phyloP scores from a whole-genome alignment of 2,329 filamentous ascomycete genomes.

The Fusarium continuum region DNA sequence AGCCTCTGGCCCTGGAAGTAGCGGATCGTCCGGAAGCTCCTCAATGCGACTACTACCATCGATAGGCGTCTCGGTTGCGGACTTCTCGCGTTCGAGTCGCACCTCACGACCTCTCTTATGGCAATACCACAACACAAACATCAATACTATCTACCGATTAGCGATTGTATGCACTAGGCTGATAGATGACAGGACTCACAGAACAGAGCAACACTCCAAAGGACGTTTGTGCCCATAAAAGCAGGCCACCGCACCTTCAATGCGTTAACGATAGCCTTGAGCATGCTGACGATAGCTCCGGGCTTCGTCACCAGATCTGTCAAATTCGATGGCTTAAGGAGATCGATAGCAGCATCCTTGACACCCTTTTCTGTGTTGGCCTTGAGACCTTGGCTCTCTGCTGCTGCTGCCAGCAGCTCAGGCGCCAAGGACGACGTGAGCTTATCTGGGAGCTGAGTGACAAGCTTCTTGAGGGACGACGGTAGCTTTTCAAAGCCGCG shows the following conservation, averaged over 20 bases:
- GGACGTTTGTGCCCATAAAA: slow-evolving; percentile 87
- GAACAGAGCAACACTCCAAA: slow-evolving; percentile 90
- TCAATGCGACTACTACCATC: slow-evolving; percentile 56
- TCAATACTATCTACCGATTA: slow-evolving; percentile 66
- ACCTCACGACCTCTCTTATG: slow-evolving; percentile 92
- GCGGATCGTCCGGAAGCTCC: slow-evolving; percentile 60
- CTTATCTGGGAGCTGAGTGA: slow-evolving; percentile 84
- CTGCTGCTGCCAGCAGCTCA: slow-evolving; percentile 81
- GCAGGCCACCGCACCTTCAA: slow-evolving; percentile 89
- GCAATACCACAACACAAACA: slow-evolving; percentile 98
- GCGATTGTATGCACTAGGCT: background rate
- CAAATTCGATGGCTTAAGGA: slow-evolving; percentile 75
- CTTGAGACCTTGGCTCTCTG: slow-evolving; percentile 75
- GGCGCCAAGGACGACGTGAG: slow-evolving; percentile 79
- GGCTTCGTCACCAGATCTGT: slow-evolving; percentile 86
- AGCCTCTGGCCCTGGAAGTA: slow-evolving; percentile 50
- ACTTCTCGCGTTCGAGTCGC: slow-evolving; percentile 71
- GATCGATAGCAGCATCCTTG: slow-evolving; percentile 70
- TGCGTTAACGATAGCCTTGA: slow-evolving; percentile 90
- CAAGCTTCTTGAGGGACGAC: slow-evolving; percentile 81
- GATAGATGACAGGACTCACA: slow-evolving; percentile 65
- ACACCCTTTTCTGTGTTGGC: slow-evolving; percentile 64
- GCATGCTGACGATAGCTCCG: slow-evolving; percentile 82
- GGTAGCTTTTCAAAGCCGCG: slow-evolving; percentile 75
- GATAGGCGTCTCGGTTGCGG: slow-evolving; percentile 47